A percentile compares a stretch with the other conserved stretches of the same genome.
phyloP scores from a whole-genome alignment of 78 protist species.

The Dictyostelium firmibasis region DNA sequence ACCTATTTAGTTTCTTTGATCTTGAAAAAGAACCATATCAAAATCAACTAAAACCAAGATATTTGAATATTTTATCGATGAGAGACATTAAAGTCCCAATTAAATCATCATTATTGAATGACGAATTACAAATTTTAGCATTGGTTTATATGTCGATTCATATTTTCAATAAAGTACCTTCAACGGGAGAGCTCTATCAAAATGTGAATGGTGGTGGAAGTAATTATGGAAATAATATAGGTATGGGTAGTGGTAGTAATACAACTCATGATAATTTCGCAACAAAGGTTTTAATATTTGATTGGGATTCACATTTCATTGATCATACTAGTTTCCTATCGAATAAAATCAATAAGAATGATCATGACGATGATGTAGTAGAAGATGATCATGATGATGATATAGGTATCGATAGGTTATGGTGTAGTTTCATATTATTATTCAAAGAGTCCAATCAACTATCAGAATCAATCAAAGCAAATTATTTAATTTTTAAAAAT shows the following conservation, averaged over 20 bases:
- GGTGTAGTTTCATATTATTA: background rate
- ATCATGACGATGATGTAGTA: background rate
- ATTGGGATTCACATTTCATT: background rate
- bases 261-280: background rate
- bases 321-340: background rate
- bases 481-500: background rate
- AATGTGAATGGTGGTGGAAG: background rate
- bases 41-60: background rate
- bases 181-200: slow-evolving; percentile 14
- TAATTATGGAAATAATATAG: background rate
- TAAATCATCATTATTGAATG: background rate
- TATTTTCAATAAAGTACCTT: slow-evolving; percentile 30
- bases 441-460: background rate
- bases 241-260: background rate
- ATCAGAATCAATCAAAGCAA: background rate
- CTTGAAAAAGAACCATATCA: background rate
- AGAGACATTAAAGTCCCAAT: too few species aligned
- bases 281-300: background rate
- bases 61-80: too few species aligned
- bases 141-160: slow-evolving; percentile 2
- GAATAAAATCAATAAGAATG: background rate
- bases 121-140: background rate
- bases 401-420: background rate
- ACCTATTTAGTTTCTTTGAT: background rate
- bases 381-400: background rate